Evolutionary conservation across 208 protist species (phyloP).

Genomic region (Trypanosoma grayi): DNA sequence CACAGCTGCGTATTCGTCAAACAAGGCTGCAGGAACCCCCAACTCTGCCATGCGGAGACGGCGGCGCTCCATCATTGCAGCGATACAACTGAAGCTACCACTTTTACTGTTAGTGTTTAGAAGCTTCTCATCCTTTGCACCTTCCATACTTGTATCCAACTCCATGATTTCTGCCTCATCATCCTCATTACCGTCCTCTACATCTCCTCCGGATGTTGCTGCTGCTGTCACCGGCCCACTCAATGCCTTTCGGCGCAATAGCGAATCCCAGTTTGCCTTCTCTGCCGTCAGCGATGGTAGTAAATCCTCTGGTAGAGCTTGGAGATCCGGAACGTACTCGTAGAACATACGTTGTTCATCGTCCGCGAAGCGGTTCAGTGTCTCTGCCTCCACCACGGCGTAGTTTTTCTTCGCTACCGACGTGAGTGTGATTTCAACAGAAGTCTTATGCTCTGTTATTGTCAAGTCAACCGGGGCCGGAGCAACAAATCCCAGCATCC

Average conservation of each 20-base stretch:
- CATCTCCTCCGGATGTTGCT: background rate
- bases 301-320: constrained; percentile 4
- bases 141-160: background rate
- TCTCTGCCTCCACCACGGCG: constrained; percentile 14
- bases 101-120: background rate
- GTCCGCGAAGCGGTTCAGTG: constrained; percentile 22
- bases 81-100: too few relatives aligned
- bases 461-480: constrained; percentile 9
- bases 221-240: background rate
- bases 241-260: constrained; percentile 1
- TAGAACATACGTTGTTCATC: constrained; percentile 31
- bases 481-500: constrained; percentile 17
- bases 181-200: constrained; percentile 1
- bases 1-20: constrained; percentile 17
- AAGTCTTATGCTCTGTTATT: constrained; percentile 7
- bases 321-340: constrained; percentile 24
- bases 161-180: background rate
- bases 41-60: constrained; percentile 11
- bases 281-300: background rate
- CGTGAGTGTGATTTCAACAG: constrained; percentile 3
- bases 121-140: background rate
- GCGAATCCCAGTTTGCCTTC: constrained; percentile 18
- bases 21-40: constrained; percentile 13
- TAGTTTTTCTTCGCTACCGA: constrained; percentile 11
- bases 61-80: constrained; percentile 7